Base-by-base conservation (phyloP, 108 stramenopile species). In the Nitzschia sp. region DNA sequence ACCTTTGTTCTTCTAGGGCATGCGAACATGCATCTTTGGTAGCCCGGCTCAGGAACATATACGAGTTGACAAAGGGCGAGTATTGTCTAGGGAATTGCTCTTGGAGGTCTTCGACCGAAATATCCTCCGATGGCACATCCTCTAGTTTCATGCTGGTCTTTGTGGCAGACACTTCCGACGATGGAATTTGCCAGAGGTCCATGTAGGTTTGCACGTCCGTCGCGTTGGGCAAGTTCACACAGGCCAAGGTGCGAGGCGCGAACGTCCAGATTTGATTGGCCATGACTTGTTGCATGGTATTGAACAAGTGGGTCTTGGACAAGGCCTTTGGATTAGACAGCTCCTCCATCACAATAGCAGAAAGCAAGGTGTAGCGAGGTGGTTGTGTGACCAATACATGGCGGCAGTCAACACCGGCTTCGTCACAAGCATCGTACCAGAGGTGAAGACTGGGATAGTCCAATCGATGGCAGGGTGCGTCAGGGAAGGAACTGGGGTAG, bases 381-480 rank as follows among this genome's bases (percentile, higher is more conserved):
- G 60, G 40, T 1, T 69, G 69, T 10, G 52, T 51, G 10, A 66
- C 20, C n/a, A 39, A 59, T 8, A 76, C 24, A 24, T 76, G 75
- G 7, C 46, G 34, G 21, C 75, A 76, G 34, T 57, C 56, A 7
- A 76, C 75, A 14, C 65, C 8, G 11, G 75, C 75, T 12, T 42
- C 51, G 10, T 65, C 34, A 54, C 75, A 76, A 7, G 69, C 59
- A 17, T 41, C 44, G 42, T 76, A 76, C 42, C 29, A 55, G 20
- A 70, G 25, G 51, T 70, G 69, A 22, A 76, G 14, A 48, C 58
- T 61, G 10, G 75, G 69, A 66, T 46, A 76, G 20, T 61, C 59
- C 9, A 42, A 8, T 10, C 59, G 59, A 61, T 61, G 59, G 19
- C 59, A 61, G 17, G 39, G 12, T 42, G 14, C 10, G 26, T 24